Evolutionary conservation across 1,139 yeast genomes (phyloP).

Genomic region (Sugiyamaella sp.): DNA sequence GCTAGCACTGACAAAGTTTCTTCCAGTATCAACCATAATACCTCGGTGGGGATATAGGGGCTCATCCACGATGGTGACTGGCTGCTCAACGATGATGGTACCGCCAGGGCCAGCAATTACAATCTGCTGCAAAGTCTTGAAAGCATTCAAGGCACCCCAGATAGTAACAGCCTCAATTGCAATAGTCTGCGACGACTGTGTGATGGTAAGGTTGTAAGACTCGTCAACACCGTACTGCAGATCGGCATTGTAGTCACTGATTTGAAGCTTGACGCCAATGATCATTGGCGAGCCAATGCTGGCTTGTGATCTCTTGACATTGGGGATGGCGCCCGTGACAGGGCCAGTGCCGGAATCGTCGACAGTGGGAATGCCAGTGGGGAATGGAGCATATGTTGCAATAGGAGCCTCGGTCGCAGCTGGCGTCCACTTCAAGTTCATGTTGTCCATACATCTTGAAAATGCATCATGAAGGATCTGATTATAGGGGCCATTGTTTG

Average conservation of each 20-base stretch:
- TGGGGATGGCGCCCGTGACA: slow-evolving; percentile 12
- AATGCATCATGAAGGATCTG: slow-evolving; percentile 30
- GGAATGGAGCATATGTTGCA: slow-evolving; percentile 33
- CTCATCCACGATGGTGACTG: slow-evolving; percentile 45
- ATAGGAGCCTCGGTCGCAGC: slow-evolving; percentile 31
- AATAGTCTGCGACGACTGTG: slow-evolving; percentile 31
- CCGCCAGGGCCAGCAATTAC: slow-evolving; percentile 40
- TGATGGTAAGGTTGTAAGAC: slow-evolving; percentile 42
- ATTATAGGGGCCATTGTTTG: slow-evolving; percentile 23
- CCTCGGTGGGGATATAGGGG: slow-evolving; percentile 53
- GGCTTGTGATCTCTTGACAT: slow-evolving; percentile 10
- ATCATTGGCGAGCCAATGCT: neutral
- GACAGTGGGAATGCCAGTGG: slow-evolving; percentile 24
- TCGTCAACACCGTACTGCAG: slow-evolving; percentile 51
- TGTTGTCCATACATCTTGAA: slow-evolving; percentile 25
- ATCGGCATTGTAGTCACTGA: slow-evolving; percentile 41
- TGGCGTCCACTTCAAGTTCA: slow-evolving; percentile 33
- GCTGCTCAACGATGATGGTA: slow-evolving; percentile 43
- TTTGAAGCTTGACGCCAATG: slow-evolving; percentile 25
- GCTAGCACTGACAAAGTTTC: slow-evolving; percentile 46
- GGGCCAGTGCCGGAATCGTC: slow-evolving; percentile 18
- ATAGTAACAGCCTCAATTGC: slow-evolving; percentile 44
- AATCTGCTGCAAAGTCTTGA: slow-evolving; percentile 51
- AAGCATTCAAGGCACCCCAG: slow-evolving; percentile 54
- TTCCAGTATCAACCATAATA: slow-evolving; percentile 49